phyloP scores from a whole-genome alignment of 768 basidiomycete species.

The Xerocomellus intermedius region DNA sequence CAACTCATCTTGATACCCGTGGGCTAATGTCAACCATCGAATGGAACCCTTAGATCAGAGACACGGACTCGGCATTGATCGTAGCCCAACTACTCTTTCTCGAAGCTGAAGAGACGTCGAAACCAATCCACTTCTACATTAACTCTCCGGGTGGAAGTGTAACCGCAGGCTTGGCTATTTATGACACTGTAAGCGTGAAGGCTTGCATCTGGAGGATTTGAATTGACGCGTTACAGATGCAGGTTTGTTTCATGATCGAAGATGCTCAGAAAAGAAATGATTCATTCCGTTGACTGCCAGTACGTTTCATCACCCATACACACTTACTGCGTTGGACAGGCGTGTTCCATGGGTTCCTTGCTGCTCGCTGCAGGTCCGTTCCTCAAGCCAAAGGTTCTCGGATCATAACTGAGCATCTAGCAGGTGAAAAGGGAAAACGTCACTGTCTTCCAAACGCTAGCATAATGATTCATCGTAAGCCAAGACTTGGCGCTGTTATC shows the following conservation, averaged over 20 bases:
- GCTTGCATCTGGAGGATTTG: slow-evolving; percentile 6
- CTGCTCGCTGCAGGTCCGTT: slow-evolving; percentile 75
- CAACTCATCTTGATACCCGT: slow-evolving; percentile 6
- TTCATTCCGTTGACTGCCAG: slow-evolving; percentile 39
- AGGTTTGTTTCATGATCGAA: slow-evolving; percentile 44
- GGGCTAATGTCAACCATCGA: slow-evolving; percentile 10
- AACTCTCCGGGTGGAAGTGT: slow-evolving; percentile 97
- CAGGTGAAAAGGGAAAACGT: slow-evolving; percentile 83
- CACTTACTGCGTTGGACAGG: slow-evolving; percentile 94
- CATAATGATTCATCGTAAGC: slow-evolving; percentile 97
- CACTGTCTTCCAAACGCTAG: slow-evolving; percentile 91
- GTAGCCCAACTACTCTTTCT: slow-evolving; percentile 94
- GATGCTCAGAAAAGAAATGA: slow-evolving; percentile 13
- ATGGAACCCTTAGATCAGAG: slow-evolving; percentile 64
- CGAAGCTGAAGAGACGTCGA: slow-evolving; percentile 92
- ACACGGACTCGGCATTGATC: slow-evolving; percentile 82
- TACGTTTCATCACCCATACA: slow-evolving; percentile 95
- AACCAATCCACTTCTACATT: slow-evolving; percentile 95
- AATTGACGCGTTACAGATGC: slow-evolving; percentile 52
- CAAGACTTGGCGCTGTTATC: background rate
- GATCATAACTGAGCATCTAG: slow-evolving; percentile 10
- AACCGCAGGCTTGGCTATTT: slow-evolving; percentile 93
- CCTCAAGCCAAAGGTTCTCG: slow-evolving; percentile 3
- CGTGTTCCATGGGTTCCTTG: slow-evolving; percentile 94
- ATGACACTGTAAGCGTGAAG: slow-evolving; percentile 76